These are phyloP conservation scores for Aspergillus leporis DNA, from an alignment of 495 filamentous ascomycete species.

Conservation along the genomic window DNA sequence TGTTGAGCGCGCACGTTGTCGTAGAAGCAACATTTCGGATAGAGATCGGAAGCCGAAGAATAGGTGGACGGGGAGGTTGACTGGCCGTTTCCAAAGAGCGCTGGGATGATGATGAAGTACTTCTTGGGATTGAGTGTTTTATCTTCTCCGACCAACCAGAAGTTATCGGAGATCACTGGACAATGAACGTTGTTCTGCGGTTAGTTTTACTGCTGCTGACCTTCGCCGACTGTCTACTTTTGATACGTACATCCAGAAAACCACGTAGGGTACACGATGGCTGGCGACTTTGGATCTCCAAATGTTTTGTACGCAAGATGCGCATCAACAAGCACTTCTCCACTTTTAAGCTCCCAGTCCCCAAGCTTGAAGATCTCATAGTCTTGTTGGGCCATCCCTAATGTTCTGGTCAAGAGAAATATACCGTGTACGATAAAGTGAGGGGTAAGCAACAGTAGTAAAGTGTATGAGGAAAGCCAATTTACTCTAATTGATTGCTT, in stretches of 20 bases:
- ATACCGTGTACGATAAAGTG: background rate
- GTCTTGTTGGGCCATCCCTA: slow-evolving; percentile 35
- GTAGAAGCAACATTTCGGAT: slow-evolving; percentile 62
- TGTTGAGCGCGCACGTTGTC: slow-evolving; percentile 73
- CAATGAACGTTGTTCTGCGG: background rate
- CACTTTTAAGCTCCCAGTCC: slow-evolving; percentile 63
- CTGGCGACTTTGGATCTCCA: slow-evolving; percentile 59
- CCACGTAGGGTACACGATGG: slow-evolving; percentile 72
- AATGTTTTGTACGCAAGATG: slow-evolving; percentile 72
- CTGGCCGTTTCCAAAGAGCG: slow-evolving; percentile 72
- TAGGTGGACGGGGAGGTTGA: slow-evolving; percentile 70
- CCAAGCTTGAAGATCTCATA: slow-evolving; percentile 57
- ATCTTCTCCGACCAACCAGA: slow-evolving; percentile 65
- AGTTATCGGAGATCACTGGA: slow-evolving; percentile 59
- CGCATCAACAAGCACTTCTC: slow-evolving; percentile 55
- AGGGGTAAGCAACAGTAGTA: background rate
- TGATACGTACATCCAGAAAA: slow-evolving; percentile 57
- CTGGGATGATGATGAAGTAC: slow-evolving; percentile 71
- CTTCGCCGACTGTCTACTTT: background rate
- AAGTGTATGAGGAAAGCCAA: background rate
- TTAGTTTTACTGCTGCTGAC: background rate
- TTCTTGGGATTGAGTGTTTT: slow-evolving; percentile 60
- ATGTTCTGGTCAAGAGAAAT: background rate
- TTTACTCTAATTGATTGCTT: too few relatives aligned
- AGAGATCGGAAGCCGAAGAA: slow-evolving; percentile 50